Percentiles rank a stretch among this genome's conserved stretches.
Evolutionary conservation across 2,329 filamentous ascomycete genomes (phyloP).

Genomic region (Aspergillus aculeatus): DNA sequence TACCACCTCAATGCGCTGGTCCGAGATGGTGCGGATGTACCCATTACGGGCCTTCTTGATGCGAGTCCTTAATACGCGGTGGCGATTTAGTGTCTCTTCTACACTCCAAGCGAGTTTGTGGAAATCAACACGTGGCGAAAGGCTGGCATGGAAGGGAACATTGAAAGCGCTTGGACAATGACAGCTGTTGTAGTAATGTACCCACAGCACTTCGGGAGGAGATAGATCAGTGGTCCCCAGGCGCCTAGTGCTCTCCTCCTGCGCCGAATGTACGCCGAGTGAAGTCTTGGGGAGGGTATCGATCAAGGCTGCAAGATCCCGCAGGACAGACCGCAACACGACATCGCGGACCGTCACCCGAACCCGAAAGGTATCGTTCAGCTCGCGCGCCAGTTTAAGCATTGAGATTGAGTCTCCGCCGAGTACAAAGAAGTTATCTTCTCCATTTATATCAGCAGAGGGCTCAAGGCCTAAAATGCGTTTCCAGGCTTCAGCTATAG

Average conservation of each 20-base stretch:
- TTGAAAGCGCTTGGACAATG: not conserved
- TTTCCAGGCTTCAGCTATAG: not conserved
- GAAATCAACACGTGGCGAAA: not conserved
- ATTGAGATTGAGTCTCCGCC: conserved; percentile 19
- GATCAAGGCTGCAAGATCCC: not conserved
- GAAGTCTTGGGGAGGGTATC: not conserved
- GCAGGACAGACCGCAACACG: not conserved
- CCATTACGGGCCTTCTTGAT: not conserved
- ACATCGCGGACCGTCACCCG: not conserved
- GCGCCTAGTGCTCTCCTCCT: too few relatives aligned
- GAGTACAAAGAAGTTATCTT: conserved; percentile 12
- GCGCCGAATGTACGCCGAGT: not conserved
- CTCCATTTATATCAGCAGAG: not conserved
- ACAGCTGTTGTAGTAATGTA: not conserved
- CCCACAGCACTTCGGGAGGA: not conserved
- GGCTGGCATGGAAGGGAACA: not conserved
- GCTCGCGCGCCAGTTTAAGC: conserved; percentile 11
- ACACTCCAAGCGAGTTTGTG: not conserved
- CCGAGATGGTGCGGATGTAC: too few relatives aligned
- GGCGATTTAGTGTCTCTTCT: conserved; percentile 4
- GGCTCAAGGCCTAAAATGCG: conserved; percentile 2
- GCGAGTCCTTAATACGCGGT: conserved; percentile 4
- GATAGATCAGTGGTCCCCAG: not conserved
- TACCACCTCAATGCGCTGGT: too few relatives aligned
- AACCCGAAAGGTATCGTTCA: not conserved